These are phyloP conservation scores for Candida awuae DNA, from an alignment of 805 yeast genomes.

Conservation along the genomic window DNA sequence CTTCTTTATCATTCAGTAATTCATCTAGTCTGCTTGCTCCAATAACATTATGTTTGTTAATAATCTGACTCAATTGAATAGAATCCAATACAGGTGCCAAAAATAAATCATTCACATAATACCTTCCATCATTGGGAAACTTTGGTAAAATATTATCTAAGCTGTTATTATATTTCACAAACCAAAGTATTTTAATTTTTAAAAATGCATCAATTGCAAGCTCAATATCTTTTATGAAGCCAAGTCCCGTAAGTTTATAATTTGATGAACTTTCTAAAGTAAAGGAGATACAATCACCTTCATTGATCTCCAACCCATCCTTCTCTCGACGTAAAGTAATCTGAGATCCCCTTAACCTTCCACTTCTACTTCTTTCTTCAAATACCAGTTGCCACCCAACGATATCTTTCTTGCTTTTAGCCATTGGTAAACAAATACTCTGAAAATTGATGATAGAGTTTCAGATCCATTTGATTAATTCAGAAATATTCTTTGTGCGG, in stretches of 20 bases:
- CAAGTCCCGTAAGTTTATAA: conserved; percentile 32
- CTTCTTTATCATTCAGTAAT: background rate
- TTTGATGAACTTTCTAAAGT: background rate
- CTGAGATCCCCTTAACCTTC: conserved; percentile 15
- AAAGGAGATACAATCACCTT: conserved; percentile 47
- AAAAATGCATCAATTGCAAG: conserved; percentile 43
- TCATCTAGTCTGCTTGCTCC: conserved; percentile 27
- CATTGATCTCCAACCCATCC: conserved; percentile 41
- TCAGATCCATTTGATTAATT: too few relatives aligned
- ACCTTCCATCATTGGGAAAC: conserved; percentile 18
- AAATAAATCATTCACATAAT: conserved; percentile 40
- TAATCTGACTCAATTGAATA: conserved; percentile 35
- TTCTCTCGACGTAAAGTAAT: conserved; percentile 32
- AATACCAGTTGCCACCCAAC: conserved; percentile 32
- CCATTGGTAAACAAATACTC: conserved; percentile 17
- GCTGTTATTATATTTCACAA: conserved; percentile 35
- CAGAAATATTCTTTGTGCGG: too few relatives aligned
- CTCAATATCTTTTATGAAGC: conserved; percentile 42
- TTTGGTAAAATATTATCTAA: conserved; percentile 18
- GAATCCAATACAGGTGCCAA: conserved; percentile 44
- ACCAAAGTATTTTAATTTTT: conserved; percentile 41
- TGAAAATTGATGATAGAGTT: background rate
- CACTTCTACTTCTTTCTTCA: conserved; percentile 18
- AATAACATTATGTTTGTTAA: conserved; percentile 38
- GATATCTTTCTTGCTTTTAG: conserved; percentile 19